phyloP scores from a whole-genome alignment of 2,329 filamentous ascomycete species.

The Pseudogymnoascus sp. region DNA sequence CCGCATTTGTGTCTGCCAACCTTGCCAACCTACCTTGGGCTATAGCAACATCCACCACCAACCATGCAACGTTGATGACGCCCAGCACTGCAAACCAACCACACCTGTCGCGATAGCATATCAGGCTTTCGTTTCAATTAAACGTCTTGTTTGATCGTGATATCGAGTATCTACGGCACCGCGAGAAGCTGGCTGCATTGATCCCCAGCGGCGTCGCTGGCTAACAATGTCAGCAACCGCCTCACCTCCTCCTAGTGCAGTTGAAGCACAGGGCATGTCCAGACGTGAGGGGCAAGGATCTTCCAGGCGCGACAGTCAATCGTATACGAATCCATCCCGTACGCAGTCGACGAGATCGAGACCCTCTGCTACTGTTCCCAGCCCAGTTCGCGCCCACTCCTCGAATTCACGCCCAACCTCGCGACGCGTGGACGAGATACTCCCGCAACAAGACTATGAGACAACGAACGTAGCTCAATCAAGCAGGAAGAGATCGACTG shows the following conservation, averaged over 20 bases:
- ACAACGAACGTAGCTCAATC: slow-evolving; percentile 51
- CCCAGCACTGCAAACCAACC: neutral
- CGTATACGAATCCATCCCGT: slow-evolving; percentile 22
- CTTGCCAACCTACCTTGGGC: slow-evolving; percentile 5
- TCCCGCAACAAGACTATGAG: slow-evolving; percentile 64
- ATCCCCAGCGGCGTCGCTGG: neutral
- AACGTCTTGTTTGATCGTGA: neutral
- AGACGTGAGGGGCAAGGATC: slow-evolving; percentile 16
- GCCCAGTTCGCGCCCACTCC: slow-evolving; percentile 22
- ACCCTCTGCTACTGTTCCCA: slow-evolving; percentile 13
- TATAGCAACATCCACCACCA: neutral
- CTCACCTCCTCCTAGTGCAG: slow-evolving; percentile 16
- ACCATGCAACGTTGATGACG: slow-evolving; percentile 8
- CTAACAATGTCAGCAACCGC: slow-evolving; percentile 14
- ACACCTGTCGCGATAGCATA: slow-evolving; percentile 5
- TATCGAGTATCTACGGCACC: neutral
- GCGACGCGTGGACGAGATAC: slow-evolving; percentile 37
- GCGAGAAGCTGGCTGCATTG: slow-evolving; percentile 3
- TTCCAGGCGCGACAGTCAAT: slow-evolving; percentile 16
- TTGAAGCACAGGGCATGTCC: slow-evolving; percentile 21
- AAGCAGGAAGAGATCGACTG: slow-evolving; percentile 20
- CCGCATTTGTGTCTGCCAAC: slow-evolving; percentile 9
- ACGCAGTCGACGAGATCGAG: slow-evolving; percentile 25
- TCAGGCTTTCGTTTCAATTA: neutral
- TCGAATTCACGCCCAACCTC: slow-evolving; percentile 31